These are phyloP conservation scores for Gossypium davidsonii DNA, from an alignment of 441 rosid species.

Conservation along the genomic window DNA sequence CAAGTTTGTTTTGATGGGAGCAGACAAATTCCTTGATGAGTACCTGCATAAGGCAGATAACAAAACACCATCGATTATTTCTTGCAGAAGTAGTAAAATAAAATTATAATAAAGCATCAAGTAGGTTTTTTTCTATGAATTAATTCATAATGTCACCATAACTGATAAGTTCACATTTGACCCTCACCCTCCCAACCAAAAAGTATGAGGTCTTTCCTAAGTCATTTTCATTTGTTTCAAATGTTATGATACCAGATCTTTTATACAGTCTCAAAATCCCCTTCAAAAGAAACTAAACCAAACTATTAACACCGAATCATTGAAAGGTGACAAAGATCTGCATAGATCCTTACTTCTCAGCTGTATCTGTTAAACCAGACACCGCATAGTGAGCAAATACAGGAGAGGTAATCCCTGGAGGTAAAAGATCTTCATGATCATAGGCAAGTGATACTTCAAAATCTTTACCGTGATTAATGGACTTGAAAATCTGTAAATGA, in stretches of 20 bases:
- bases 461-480: constrained; percentile 69
- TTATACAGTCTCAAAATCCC: neutral
- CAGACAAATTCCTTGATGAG: constrained; percentile 79
- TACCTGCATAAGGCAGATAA: constrained; percentile 40
- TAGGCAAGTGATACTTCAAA: constrained; percentile 86
- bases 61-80: neutral
- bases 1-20: constrained; percentile 89
- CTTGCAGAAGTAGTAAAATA: neutral
- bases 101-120: neutral
- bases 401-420: constrained; percentile 63
- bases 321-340: constrained; percentile 3
- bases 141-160: neutral
- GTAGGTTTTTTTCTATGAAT: neutral
- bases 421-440: constrained; percentile 64
- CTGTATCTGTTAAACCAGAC: constrained; percentile 67
- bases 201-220: neutral
- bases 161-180: neutral
- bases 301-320: constrained; percentile 7
- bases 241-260: neutral
- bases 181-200: neutral
- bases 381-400: constrained; percentile 76
- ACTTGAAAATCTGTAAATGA: constrained; percentile 78
- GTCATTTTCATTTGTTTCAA: constrained; percentile 6
- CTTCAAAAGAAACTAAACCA: constrained; percentile 4
- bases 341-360: constrained; percentile 66